Conservation (phyloP, 1,284 basidiomycete genomes). For the Megacollybia platyphylla region DNA sequence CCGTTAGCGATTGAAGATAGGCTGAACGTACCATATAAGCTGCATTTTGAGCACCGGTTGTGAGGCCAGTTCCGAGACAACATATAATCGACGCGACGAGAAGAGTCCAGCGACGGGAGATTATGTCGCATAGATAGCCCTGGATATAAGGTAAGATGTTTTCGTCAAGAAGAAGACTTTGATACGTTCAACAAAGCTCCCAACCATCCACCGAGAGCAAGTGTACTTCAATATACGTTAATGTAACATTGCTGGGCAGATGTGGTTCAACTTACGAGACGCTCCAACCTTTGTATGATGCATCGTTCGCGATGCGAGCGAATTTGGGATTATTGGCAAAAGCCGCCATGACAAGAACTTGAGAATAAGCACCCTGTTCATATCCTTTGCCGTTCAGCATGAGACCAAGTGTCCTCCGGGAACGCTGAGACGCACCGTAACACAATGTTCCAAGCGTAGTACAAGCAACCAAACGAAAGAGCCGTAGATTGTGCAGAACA, state of each 20-base stretch:
- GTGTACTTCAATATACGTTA: slow-evolving; percentile 6
- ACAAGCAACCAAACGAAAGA: slow-evolving; percentile 10
- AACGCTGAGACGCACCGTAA: slow-evolving; percentile 7
- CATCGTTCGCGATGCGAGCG: slow-evolving; percentile 12
- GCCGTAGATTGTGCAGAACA: slow-evolving; percentile 10
- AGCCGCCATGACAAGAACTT: slow-evolving; percentile 14
- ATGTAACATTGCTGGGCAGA: not conserved
- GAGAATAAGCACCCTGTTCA: slow-evolving; percentile 13
- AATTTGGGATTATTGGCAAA: slow-evolving; percentile 12
- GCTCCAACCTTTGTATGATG: slow-evolving; percentile 14
- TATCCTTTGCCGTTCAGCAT: slow-evolving; percentile 8
- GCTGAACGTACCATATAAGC: slow-evolving; percentile 9
- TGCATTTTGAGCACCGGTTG: slow-evolving; percentile 12
- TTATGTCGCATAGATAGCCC: slow-evolving; percentile 13
- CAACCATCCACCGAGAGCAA: slow-evolving; percentile 14
- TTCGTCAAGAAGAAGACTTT: not conserved
- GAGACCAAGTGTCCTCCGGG: not conserved
- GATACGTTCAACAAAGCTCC: slow-evolving; percentile 12
- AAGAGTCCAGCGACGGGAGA: slow-evolving; percentile 14
- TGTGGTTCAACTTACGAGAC: slow-evolving; percentile 9
- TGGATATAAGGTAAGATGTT: slow-evolving; percentile 1
- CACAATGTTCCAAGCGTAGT: slow-evolving; percentile 14
- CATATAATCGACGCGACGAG: slow-evolving; percentile 11
- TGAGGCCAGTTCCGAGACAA: slow-evolving; percentile 12
- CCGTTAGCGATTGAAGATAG: not conserved